A percentile compares a stretch with the other conserved stretches of the same genome.
phyloP scores from a whole-genome alignment of 2,329 filamentous ascomycete genomes.

The Penicillium aurantiogriseum region DNA sequence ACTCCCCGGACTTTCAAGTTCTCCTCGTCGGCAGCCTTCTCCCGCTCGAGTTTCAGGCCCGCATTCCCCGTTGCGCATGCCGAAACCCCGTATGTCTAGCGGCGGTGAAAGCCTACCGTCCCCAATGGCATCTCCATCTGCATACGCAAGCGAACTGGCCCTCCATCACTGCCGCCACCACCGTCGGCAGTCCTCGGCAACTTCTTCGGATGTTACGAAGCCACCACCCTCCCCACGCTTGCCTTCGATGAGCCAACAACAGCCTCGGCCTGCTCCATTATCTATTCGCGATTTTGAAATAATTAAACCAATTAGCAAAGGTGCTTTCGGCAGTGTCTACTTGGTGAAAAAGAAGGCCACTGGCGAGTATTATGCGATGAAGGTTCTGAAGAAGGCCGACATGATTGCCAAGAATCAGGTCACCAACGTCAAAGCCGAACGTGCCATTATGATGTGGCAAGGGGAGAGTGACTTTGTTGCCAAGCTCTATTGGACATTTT shows the following conservation, averaged over 20 bases:
- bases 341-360: slow-evolving; percentile 98
- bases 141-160: slow-evolving; percentile 71
- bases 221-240: slow-evolving; percentile 81
- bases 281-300: slow-evolving; percentile 99
- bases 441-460: slow-evolving; percentile 99
- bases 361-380: slow-evolving; percentile 97
- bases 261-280: slow-evolving; percentile 83
- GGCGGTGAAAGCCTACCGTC: slow-evolving; percentile 63
- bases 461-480: slow-evolving; percentile 98
- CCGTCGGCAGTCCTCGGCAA: slow-evolving; percentile 85
- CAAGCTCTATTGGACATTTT: slow-evolving; percentile 99
- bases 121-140: slow-evolving; percentile 84
- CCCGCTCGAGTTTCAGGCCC: slow-evolving; percentile 73
- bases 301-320: slow-evolving; percentile 98
- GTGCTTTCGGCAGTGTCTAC: slow-evolving; percentile 96
- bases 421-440: slow-evolving; percentile 96
- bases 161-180: slow-evolving; percentile 62
- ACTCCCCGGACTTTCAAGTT: slow-evolving; percentile 69
- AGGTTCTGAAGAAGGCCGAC: slow-evolving; percentile 98
- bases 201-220: slow-evolving; percentile 67
- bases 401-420: slow-evolving; percentile 99
- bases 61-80: slow-evolving; percentile 81
- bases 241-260: slow-evolving; percentile 68
- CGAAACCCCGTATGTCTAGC: slow-evolving; percentile 69
- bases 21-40: slow-evolving; percentile 82